phyloP scores from a whole-genome alignment of 2,329 filamentous ascomycete genomes.

The Penicillium sp. region DNA sequence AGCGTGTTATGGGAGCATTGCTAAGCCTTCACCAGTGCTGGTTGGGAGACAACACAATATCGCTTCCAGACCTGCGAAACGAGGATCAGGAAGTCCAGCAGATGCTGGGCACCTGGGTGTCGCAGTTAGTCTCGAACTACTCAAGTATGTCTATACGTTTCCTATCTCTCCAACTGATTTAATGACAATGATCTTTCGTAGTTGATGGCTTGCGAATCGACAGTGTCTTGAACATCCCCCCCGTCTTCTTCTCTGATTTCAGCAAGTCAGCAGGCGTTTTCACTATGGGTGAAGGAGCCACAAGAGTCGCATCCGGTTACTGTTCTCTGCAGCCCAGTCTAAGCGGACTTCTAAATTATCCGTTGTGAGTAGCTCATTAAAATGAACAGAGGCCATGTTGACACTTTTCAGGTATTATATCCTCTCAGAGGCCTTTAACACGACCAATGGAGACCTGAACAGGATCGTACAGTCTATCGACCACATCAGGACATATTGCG shows the following conservation, averaged over 20 bases:
- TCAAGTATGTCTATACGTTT: constrained; percentile 15
- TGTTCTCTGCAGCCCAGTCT: constrained; percentile 38
- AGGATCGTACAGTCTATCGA: constrained; percentile 14
- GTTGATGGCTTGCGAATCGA: constrained; percentile 47
- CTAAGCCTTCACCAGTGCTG: constrained; percentile 31
- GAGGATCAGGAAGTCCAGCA: constrained; percentile 35
- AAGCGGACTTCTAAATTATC: constrained; percentile 43
- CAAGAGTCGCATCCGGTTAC: constrained; percentile 31
- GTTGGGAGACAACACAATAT: constrained; percentile 43
- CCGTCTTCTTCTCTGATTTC: constrained; percentile 36
- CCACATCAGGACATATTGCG: constrained; percentile 2
- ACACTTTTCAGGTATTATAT: constrained; percentile 25
- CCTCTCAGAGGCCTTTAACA: constrained; percentile 30
- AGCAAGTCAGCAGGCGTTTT: constrained; percentile 34
- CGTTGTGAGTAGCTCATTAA: constrained; percentile 12
- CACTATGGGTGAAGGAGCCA: constrained; percentile 41
- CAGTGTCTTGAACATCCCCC: constrained; percentile 41
- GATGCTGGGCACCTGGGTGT: constrained; percentile 38
- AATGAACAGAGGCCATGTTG: neutral
- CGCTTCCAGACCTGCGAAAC: constrained; percentile 42
- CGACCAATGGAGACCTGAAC: constrained; percentile 24
- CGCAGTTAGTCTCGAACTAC: constrained; percentile 37
- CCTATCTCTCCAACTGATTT: neutral
- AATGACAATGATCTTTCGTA: neutral
- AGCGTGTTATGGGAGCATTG: neutral